phyloP scores from a whole-genome alignment of 371 early-diverging fungal genomes.

The Lichtheimia ramosa region DNA sequence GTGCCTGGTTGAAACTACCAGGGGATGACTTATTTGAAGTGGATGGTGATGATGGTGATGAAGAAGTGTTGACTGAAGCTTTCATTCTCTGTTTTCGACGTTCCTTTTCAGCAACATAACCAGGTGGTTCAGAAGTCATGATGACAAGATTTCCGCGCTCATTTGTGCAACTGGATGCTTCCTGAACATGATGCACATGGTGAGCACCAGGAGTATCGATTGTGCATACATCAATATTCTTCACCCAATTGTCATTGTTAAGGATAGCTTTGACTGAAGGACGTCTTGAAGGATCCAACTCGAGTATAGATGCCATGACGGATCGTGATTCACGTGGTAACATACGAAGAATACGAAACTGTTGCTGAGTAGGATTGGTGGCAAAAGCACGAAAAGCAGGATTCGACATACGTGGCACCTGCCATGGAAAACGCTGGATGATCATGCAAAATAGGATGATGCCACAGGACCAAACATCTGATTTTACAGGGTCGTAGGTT shows the following conservation, averaged over 20 bases:
- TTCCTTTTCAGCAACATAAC: conserved; percentile 46
- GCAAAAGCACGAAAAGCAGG: conserved; percentile 54
- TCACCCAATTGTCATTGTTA: conserved; percentile 52
- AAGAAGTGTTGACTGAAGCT: neutral
- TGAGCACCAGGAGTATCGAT: conserved; percentile 34
- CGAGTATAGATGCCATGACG: conserved; percentile 50
- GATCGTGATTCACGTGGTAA: conserved; percentile 51
- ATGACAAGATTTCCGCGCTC: conserved; percentile 40
- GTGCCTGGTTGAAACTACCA: too few species aligned
- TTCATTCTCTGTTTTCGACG: conserved; percentile 18
- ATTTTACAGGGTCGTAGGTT: conserved; percentile 65
- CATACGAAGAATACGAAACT: conserved; percentile 43
- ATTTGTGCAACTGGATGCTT: conserved; percentile 8
- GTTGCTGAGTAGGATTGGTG: conserved; percentile 39
- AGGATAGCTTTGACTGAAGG: conserved; percentile 45
- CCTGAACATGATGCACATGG: conserved; percentile 52
- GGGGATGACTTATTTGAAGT: neutral
- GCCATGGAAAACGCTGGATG: conserved; percentile 76
- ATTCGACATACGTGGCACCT: conserved; percentile 62
- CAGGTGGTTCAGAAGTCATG: conserved; percentile 46
- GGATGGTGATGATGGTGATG: neutral
- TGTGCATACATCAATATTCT: conserved; percentile 58
- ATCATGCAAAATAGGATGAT: conserved; percentile 80
- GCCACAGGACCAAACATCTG: conserved; percentile 81
- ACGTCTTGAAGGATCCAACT: conserved; percentile 51